Evolutionary conservation across 345 rosid genomes (phyloP).

Genomic region (Eucalyptus brandiana): DNA sequence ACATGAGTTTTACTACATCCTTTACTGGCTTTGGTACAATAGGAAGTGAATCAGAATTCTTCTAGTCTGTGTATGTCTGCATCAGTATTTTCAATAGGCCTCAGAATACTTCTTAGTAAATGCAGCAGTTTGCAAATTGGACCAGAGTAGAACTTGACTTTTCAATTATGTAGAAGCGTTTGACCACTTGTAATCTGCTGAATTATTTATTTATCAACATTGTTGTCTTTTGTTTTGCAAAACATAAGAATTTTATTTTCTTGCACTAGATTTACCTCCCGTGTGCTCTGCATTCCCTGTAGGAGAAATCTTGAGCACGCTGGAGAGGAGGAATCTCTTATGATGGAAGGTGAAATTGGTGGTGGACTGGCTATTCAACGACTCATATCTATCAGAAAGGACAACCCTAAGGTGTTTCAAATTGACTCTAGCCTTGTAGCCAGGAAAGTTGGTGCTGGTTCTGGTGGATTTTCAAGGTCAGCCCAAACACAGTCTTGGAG

Average conservation of each 20-base stretch:
- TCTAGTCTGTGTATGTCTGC: not conserved
- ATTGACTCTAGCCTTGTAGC: conserved; percentile 64
- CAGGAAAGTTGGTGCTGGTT: conserved; percentile 79
- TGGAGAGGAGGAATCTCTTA: conserved; percentile 61
- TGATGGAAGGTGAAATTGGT: conserved; percentile 64
- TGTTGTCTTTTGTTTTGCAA: not conserved
- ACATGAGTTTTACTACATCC: not conserved
- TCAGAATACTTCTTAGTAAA: not conserved
- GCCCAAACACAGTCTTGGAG: not conserved
- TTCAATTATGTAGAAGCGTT: not conserved
- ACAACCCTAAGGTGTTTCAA: conserved; percentile 29
- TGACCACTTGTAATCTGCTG: not conserved
- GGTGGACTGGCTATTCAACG: conserved; percentile 71
- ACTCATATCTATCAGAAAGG: conserved; percentile 29
- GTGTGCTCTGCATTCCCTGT: not conserved
- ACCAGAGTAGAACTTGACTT: not conserved
- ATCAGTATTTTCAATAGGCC: not conserved
- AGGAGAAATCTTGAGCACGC: conserved; percentile 75
- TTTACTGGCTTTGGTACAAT: not conserved
- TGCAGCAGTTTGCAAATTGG: not conserved
- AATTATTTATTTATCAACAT: not conserved
- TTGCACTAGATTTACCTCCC: not conserved
- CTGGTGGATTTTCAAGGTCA: conserved; percentile 92
- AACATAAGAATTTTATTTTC: not conserved
- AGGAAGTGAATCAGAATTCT: not conserved